Evolutionary conservation across 164 flowering plant species (phyloP).

Genomic region (Chloranthus sessilifolius): DNA sequence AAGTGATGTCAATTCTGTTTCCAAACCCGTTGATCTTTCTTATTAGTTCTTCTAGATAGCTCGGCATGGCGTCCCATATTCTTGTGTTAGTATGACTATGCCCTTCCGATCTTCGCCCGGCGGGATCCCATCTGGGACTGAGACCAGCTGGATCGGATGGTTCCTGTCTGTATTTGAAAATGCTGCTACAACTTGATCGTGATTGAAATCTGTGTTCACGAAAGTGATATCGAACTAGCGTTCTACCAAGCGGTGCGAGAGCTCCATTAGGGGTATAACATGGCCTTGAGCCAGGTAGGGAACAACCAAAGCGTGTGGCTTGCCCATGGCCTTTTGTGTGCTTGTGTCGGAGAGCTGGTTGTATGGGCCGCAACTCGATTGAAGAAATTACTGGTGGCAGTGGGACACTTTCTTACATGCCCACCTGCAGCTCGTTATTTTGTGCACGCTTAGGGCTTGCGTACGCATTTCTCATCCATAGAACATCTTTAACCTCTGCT

Average conservation of each 20-base stretch:
- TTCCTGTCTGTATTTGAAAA: neutral
- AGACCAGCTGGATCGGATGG: constrained; percentile 12
- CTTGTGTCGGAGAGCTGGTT: no score
- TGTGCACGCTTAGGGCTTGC: no score
- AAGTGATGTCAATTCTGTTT: neutral
- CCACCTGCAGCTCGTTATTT: no score
- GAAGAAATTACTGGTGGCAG: no score
- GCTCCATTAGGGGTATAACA: constrained; percentile 22
- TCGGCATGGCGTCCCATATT: constrained; percentile 11
- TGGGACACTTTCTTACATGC: no score
- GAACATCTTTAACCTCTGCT: no score
- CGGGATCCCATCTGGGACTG: constrained; percentile 34
- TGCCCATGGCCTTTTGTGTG: constrained; percentile 8
- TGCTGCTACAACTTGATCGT: constrained; percentile 9
- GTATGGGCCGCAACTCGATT: no score
- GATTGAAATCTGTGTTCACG: constrained; percentile 17
- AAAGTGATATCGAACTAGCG: constrained; percentile 20
- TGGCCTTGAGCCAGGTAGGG: constrained; percentile 28
- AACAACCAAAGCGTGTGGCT: constrained; percentile 21
- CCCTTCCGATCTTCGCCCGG: constrained; percentile 20
- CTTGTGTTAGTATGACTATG: neutral
- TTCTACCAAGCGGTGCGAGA: constrained; percentile 14
- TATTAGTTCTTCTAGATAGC: constrained; percentile 25
- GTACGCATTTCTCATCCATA: no score
- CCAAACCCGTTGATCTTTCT: constrained; percentile 9